Evolutionary conservation across 2,329 filamentous ascomycete genomes (phyloP).

Genomic region (Dothistroma pini): DNA sequence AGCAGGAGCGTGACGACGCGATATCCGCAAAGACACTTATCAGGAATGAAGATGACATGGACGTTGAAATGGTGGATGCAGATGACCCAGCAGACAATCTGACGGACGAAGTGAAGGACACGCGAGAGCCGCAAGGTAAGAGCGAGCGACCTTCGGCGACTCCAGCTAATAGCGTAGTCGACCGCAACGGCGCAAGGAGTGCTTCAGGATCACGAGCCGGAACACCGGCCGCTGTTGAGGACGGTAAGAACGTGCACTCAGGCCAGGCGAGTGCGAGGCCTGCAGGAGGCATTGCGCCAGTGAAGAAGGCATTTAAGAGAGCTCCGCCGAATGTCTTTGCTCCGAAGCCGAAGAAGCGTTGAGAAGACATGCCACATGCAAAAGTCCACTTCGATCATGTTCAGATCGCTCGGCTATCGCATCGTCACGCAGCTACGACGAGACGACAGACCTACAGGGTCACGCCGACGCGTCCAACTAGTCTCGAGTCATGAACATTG

Average conservation of each 20-base stretch:
- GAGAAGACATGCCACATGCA: background rate
- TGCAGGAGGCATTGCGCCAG: background rate
- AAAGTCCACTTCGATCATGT: background rate
- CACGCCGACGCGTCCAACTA: background rate
- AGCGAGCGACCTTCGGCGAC: background rate
- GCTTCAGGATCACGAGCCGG: slow-evolving; percentile 20
- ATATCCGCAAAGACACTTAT: background rate
- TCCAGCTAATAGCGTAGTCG: slow-evolving; percentile 3
- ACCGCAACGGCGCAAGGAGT: background rate
- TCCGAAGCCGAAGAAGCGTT: background rate
- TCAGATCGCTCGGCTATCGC: background rate
- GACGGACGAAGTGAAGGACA: background rate
- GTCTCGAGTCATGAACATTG: background rate
- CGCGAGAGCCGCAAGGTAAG: background rate
- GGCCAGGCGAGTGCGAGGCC: slow-evolving; percentile 2
- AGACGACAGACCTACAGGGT: background rate
- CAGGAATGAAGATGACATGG: slow-evolving; percentile 14
- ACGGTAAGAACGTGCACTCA: background rate
- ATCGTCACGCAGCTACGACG: background rate
- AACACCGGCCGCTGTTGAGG: slow-evolving; percentile 12
- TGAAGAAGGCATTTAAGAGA: slow-evolving; percentile 15
- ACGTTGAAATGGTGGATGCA: slow-evolving; percentile 35
- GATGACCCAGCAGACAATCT: slow-evolving; percentile 3
- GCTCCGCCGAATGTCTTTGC: background rate
- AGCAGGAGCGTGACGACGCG: slow-evolving; percentile 6